phyloP scores from a whole-genome alignment of 1,284 basidiomycete genomes.

The Ceratobasidium sp. region DNA sequence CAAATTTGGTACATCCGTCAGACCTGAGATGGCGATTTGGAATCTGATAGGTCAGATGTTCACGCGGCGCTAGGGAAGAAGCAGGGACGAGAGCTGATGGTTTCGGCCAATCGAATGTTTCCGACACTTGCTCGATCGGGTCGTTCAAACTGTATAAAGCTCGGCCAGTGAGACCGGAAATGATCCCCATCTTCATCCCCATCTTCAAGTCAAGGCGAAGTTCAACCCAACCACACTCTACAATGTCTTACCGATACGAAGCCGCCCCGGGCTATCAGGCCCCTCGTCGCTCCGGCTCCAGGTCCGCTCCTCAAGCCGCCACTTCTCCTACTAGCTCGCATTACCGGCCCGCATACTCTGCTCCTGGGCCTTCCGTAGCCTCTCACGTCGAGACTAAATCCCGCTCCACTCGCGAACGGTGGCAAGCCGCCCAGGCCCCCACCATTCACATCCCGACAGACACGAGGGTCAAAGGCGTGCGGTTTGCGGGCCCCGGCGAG shows the following conservation, averaged over 20 bases:
- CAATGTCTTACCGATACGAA: constrained; percentile 35
- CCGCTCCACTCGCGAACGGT: constrained; percentile 11
- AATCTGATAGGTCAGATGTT: too few relatives aligned
- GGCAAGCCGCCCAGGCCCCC: constrained; percentile 5
- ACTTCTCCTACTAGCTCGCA: constrained; percentile 12
- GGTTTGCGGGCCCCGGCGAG: neutral
- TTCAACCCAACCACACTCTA: too few relatives aligned
- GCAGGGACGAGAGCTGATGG: too few relatives aligned
- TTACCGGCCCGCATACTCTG: neutral
- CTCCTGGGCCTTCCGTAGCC: neutral
- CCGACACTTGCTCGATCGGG: too few relatives aligned
- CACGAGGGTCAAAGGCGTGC: neutral
- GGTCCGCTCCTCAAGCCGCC: neutral
- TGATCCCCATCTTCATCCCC: too few relatives aligned
- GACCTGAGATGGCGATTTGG: too few relatives aligned
- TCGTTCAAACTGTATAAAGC: too few relatives aligned
- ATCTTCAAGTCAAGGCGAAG: too few relatives aligned
- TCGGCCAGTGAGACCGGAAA: too few relatives aligned
- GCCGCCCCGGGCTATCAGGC: constrained; percentile 8
- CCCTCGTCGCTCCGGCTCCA: neutral
- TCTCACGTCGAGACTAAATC: neutral
- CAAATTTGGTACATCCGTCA: too few relatives aligned
- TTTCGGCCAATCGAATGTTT: too few relatives aligned
- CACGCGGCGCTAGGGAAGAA: too few relatives aligned
- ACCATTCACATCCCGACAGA: neutral